Evolutionary conservation across 179 eudicot genomes (phyloP).

Genomic region (Pouteria campechiana): DNA sequence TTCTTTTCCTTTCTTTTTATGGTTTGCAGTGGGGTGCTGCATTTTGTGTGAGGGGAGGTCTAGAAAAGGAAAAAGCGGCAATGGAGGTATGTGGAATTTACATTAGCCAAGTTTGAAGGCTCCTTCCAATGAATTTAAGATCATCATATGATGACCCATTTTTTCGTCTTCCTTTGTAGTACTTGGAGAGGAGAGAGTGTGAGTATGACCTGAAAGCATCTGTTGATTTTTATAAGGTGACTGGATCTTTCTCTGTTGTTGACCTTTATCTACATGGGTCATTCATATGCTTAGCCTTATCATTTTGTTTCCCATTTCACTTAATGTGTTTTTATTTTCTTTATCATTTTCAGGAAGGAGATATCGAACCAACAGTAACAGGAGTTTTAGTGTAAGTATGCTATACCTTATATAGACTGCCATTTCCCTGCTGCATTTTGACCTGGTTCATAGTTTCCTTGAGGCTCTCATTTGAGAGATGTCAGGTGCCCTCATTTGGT

Average conservation of each 20-base stretch:
- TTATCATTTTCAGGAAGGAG: slow-evolving; percentile 58
- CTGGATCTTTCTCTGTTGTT: not conserved
- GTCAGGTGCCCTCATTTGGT: too few species aligned
- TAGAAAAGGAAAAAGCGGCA: slow-evolving; percentile 58
- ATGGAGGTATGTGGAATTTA: slow-evolving; percentile 49
- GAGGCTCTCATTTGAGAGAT: not conserved
- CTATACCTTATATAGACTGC: not conserved
- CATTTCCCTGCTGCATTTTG: not conserved
- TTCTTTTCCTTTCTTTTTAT: not conserved
- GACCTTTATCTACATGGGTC: not conserved
- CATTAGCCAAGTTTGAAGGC: not conserved
- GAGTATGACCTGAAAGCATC: slow-evolving; percentile 68
- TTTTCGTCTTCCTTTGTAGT: slow-evolving; percentile 33
- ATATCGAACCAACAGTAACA: slow-evolving; percentile 36
- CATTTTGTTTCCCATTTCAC: not conserved
- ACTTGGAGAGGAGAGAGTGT: slow-evolving; percentile 80
- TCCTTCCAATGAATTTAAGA: not conserved
- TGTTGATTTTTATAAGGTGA: slow-evolving; percentile 73
- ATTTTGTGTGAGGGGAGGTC: slow-evolving; percentile 74
- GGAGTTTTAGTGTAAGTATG: slow-evolving; percentile 70
- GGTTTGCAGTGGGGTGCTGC: slow-evolving; percentile 87
- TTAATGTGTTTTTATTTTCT: slow-evolving; percentile 5
- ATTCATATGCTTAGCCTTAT: not conserved
- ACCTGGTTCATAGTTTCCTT: too few species aligned
- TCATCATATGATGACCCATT: not conserved